Conservation (phyloP, 805 yeast genomes). For the Nakazawaea ernobii region DNA sequence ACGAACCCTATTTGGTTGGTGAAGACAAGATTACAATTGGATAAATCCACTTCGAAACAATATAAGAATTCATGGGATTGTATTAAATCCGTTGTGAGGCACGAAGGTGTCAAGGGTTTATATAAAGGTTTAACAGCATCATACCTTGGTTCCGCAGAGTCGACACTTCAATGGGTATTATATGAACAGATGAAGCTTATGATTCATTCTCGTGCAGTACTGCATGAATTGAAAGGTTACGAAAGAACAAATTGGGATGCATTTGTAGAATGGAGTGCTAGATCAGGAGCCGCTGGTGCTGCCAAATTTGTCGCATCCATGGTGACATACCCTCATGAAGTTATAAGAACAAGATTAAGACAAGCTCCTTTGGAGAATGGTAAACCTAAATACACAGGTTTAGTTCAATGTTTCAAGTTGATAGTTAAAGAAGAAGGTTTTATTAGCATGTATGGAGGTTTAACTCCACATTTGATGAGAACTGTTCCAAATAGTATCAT, state of each 20-base stretch:
- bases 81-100: slow-evolving; percentile 54
- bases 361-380: slow-evolving; percentile 88
- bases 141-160: slow-evolving; percentile 87
- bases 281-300: slow-evolving; percentile 96
- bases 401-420: slow-evolving; percentile 78
- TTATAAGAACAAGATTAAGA: slow-evolving; percentile 89
- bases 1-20: slow-evolving; percentile 98
- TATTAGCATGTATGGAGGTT: slow-evolving; percentile 91
- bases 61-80: slow-evolving; percentile 89
- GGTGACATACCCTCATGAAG: slow-evolving; percentile 95
- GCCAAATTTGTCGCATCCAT: slow-evolving; percentile 93
- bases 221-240: slow-evolving; percentile 26
- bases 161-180: slow-evolving; percentile 92
- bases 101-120: slow-evolving; percentile 77
- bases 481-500: slow-evolving; percentile 97
- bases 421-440: slow-evolving; percentile 92
- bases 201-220: slow-evolving; percentile 46
- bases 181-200: slow-evolving; percentile 89
- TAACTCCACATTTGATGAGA: slow-evolving; percentile 93
- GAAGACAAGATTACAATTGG: slow-evolving; percentile 90
- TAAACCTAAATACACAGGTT: slow-evolving; percentile 80
- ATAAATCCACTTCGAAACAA: slow-evolving; percentile 55
- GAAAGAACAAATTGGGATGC: slow-evolving; percentile 50
- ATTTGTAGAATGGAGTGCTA: slow-evolving; percentile 84
- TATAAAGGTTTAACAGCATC: slow-evolving; percentile 94